Evolutionary conservation across 2,329 filamentous ascomycete genomes (phyloP).

Genomic region (Bipolaris oryzae): DNA sequence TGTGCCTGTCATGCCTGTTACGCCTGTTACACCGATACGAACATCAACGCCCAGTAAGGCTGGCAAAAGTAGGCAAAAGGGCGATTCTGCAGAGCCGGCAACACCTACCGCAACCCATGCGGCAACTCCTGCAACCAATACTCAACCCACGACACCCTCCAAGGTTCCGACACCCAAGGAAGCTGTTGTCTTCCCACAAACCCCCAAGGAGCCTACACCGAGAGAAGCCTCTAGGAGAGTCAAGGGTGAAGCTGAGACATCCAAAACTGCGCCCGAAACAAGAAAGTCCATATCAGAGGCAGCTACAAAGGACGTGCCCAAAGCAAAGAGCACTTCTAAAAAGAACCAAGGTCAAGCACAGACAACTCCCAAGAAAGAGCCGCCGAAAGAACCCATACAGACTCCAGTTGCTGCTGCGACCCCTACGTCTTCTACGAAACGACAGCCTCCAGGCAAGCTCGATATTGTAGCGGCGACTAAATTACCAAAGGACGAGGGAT

Average conservation of each 20-base stretch:
- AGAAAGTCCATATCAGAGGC: slow-evolving; percentile 23
- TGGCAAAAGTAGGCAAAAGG: slow-evolving; percentile 30
- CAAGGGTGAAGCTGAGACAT: slow-evolving; percentile 12
- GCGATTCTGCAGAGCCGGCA: slow-evolving; percentile 7
- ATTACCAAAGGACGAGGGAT: slow-evolving; percentile 26
- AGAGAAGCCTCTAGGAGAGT: slow-evolving; percentile 20
- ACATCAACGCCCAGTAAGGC: slow-evolving; percentile 39
- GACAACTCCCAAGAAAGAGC: slow-evolving; percentile 18
- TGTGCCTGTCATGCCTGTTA: slow-evolving; percentile 50
- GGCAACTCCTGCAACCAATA: slow-evolving; percentile 5
- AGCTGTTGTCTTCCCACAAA: slow-evolving; percentile 18
- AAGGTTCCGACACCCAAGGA: slow-evolving; percentile 20
- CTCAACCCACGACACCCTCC: slow-evolving; percentile 29
- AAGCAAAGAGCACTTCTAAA: slow-evolving; percentile 27
- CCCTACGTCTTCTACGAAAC: slow-evolving; percentile 32
- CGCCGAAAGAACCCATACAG: slow-evolving; percentile 10
- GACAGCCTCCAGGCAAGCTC: slow-evolving; percentile 55
- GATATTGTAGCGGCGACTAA: slow-evolving; percentile 53
- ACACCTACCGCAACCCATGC: slow-evolving; percentile 6
- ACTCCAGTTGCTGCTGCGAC: slow-evolving; percentile 13
- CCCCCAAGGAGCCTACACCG: slow-evolving; percentile 12
- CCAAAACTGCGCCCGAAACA: slow-evolving; percentile 23
- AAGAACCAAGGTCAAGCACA: slow-evolving; percentile 22
- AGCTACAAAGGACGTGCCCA: slow-evolving; percentile 25
- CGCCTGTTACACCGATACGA: slow-evolving; percentile 47